Evolutionary conservation across 192 early-diverging fungal genomes (phyloP), one percentile per base, ranked within the genome.

Genomic region (Podila minutissima): DNA sequence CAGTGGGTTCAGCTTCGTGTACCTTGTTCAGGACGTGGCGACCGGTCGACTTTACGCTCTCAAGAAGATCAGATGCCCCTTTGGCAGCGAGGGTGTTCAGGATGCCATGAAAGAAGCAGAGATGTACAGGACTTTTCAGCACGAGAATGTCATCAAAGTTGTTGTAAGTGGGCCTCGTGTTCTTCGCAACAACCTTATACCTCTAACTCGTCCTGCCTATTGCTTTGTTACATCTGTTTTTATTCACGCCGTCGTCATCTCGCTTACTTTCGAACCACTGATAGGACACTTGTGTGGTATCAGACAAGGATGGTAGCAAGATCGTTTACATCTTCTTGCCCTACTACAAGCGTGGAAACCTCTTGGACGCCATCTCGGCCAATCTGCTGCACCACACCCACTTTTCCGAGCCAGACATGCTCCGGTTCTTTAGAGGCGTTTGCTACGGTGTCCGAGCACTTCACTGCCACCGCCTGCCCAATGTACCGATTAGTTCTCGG

Each of bases 1-100:
- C 38, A 90, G 93, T 64, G 93, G 91, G 10, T 94, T 93, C 82
- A 90, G 91, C 41, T 87, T 87, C 63, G 93, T 94, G 8, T 87
- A 89, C 53, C 81, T 94, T 5, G 89, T 89, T 15, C 83, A 91
- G 62, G 89, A 91, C 59, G 66, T 73, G 5, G 84, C 76, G 4
- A 85, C 74, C 8, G 75, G 75, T 0, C 73, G 75, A 41, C 74
- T 87, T 22, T 90, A 83, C 70, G 93, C 93, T 7, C 46, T 92
- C 49, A 94, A 94, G 49, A 91, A 90, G 72, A 91, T 94, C 49
- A 65, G 88, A 48, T 93, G 92, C 74, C 85, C 88, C 4, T 75
- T 84, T 28, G 91, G 87, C 0, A 90, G 86, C 7, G 91, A 90
- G 50, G 84, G 86, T 13, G 86, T 88, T 7, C 85, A 85, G n/a